phyloP scores from a whole-genome alignment of 2,329 filamentous ascomycete genomes.

The Botryotinia globosa region DNA sequence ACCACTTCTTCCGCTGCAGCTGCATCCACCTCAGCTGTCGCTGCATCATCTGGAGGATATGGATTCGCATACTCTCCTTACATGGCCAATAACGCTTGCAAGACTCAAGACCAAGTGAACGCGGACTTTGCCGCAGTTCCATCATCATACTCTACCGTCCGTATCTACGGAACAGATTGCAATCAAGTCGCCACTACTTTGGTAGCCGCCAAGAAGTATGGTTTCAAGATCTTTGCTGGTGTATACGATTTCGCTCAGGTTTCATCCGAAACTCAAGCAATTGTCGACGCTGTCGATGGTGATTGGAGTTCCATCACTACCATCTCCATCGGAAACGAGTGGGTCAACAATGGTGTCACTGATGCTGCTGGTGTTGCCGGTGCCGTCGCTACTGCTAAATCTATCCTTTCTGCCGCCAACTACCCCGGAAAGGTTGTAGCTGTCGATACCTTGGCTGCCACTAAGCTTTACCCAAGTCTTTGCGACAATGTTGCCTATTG shows the following conservation, averaged over 20 bases:
- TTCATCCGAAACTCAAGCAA: constrained; percentile 51
- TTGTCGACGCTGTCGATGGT: constrained; percentile 55
- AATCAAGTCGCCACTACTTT: constrained; percentile 64
- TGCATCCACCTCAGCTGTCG: constrained; percentile 12
- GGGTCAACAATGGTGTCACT: constrained; percentile 62
- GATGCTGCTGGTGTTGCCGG: constrained; percentile 53
- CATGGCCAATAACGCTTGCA: constrained; percentile 59
- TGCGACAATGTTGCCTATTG: constrained; percentile 70
- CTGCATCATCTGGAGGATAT: constrained; percentile 32
- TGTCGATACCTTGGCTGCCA: constrained; percentile 73
- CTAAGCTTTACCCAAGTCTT: constrained; percentile 63
- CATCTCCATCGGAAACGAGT: constrained; percentile 77
- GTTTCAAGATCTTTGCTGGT: constrained; percentile 71
- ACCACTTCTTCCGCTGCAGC: constrained; percentile 23
- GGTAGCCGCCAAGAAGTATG: constrained; percentile 62
- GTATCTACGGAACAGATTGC: constrained; percentile 80
- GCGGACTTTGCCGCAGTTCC: constrained; percentile 59
- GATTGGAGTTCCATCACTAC: constrained; percentile 70
- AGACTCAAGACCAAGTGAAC: constrained; percentile 59
- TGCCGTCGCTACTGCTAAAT: constrained; percentile 57
- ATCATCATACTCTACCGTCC: constrained; percentile 59
- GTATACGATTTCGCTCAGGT: constrained; percentile 58
- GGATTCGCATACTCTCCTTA: constrained; percentile 61
- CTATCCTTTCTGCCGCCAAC: constrained; percentile 57
- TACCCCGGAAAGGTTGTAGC: constrained; percentile 73